Conservation (phyloP, 495 filamentous ascomycete species). For the Penicillium pulvis region DNA sequence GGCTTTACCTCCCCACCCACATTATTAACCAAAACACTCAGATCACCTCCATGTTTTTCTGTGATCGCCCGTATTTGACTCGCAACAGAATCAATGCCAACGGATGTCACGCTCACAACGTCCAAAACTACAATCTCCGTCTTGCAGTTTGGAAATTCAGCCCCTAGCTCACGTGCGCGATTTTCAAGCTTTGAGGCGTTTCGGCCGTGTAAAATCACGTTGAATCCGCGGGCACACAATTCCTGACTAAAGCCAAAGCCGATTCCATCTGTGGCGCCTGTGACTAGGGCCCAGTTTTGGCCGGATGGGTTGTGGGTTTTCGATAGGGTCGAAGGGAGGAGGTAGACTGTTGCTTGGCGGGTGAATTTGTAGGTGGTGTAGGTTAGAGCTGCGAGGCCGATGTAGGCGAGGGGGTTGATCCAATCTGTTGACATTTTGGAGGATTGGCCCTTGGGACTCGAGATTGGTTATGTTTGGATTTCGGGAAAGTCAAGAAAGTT, state of each 20-base stretch:
- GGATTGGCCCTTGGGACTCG: background rate
- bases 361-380: conserved; percentile 18
- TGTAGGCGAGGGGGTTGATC: conserved; percentile 12
- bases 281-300: conserved; percentile 58
- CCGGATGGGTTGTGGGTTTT: conserved; percentile 21
- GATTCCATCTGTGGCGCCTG: conserved; percentile 62
- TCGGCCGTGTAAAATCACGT: conserved; percentile 59
- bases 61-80: conserved; percentile 21
- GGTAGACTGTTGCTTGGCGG: conserved; percentile 24
- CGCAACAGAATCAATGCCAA: conserved; percentile 23
- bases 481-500: background rate
- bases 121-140: conserved; percentile 36
- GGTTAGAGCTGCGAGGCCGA: conserved; percentile 23
- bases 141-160: conserved; percentile 31
- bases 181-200: conserved; percentile 46
- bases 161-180: conserved; percentile 28
- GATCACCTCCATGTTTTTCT: conserved; percentile 13
- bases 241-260: conserved; percentile 53
- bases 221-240: conserved; percentile 57
- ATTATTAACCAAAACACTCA: conserved; percentile 54
- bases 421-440: conserved; percentile 3
- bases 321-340: conserved; percentile 19
- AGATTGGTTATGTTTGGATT: background rate
- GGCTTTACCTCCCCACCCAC: conserved; percentile 38
- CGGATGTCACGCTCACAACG: conserved; percentile 21